These are phyloP conservation scores for Candida parachauliodes DNA, from an alignment of 805 yeast genomes.

Conservation along the genomic window DNA sequence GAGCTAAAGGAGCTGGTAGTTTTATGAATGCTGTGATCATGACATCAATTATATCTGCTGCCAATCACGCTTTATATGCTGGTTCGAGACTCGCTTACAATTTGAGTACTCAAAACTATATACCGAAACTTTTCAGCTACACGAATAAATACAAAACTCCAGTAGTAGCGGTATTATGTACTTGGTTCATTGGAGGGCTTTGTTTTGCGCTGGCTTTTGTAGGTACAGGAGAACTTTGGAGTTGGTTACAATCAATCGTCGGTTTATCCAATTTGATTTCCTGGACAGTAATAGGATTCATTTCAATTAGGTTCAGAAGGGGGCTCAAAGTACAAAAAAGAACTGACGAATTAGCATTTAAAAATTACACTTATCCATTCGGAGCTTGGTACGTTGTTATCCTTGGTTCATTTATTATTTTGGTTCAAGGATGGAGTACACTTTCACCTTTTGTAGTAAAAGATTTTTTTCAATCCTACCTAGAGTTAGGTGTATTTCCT, in stretches of 20 bases:
- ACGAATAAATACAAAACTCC: slow-evolving; percentile 45
- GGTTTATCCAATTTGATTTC: slow-evolving; percentile 52
- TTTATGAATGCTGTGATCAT: slow-evolving; percentile 54
- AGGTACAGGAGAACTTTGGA: slow-evolving; percentile 52
- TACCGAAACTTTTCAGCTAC: slow-evolving; percentile 41
- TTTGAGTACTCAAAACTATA: slow-evolving; percentile 47
- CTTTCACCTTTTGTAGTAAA: slow-evolving; percentile 43
- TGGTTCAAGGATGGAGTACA: slow-evolving; percentile 54
- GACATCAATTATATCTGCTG: slow-evolving; percentile 53
- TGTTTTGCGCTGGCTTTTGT: slow-evolving; percentile 59
- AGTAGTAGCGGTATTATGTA: slow-evolving; percentile 45
- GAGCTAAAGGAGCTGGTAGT: slow-evolving; percentile 39
- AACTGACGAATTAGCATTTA: slow-evolving; percentile 37
- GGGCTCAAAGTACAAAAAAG: slow-evolving; percentile 44
- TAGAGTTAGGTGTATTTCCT: slow-evolving; percentile 49
- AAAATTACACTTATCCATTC: slow-evolving; percentile 50
- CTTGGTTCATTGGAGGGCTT: slow-evolving; percentile 54
- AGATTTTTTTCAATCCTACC: slow-evolving; percentile 42
- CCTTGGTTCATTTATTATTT: slow-evolving; percentile 39
- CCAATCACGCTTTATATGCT: slow-evolving; percentile 52
- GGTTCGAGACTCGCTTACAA: slow-evolving; percentile 48
- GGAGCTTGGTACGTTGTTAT: slow-evolving; percentile 45
- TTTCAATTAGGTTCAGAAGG: slow-evolving; percentile 47
- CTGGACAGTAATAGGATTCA: slow-evolving; percentile 48
- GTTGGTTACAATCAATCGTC: slow-evolving; percentile 50